These are phyloP conservation scores for Beauveria caledonica DNA, from an alignment of 2,329 filamentous ascomycete species.

Conservation along the genomic window DNA sequence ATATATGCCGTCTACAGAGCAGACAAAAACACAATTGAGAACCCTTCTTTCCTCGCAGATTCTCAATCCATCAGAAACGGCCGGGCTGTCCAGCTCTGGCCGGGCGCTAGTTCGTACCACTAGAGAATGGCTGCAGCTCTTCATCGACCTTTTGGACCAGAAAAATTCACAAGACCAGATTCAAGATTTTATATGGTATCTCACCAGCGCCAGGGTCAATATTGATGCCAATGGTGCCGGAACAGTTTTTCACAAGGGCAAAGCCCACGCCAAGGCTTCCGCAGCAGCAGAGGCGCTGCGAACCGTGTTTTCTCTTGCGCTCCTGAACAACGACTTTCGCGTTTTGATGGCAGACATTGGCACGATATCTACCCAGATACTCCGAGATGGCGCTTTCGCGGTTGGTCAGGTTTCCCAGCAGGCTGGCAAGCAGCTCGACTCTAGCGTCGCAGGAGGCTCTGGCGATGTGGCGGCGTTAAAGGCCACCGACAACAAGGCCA, in stretches of 20 bases:
- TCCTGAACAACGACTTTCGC: slow-evolving; percentile 87
- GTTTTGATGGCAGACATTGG: slow-evolving; percentile 75
- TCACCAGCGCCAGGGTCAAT: slow-evolving; percentile 61
- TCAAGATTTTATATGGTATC: slow-evolving; percentile 85
- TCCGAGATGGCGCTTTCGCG: slow-evolving; percentile 76
- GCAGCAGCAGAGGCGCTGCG: slow-evolving; percentile 67
- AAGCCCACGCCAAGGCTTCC: slow-evolving; percentile 22
- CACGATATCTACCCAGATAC: slow-evolving; percentile 72
- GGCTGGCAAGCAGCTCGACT: slow-evolving; percentile 65
- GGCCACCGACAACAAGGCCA: slow-evolving; percentile 4
- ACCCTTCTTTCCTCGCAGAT: slow-evolving; percentile 70
- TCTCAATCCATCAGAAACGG: slow-evolving; percentile 57
- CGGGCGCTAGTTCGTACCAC: slow-evolving; percentile 62
- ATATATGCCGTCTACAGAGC: slow-evolving; percentile 88
- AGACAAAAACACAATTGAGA: slow-evolving; percentile 70
- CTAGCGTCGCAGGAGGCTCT: slow-evolving; percentile 24
- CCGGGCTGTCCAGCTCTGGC: slow-evolving; percentile 68
- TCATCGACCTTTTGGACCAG: slow-evolving; percentile 72
- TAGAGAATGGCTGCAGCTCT: slow-evolving; percentile 66
- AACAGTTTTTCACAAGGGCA: slow-evolving; percentile 22
- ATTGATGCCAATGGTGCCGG: slow-evolving; percentile 23
- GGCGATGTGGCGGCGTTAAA: slow-evolving; percentile 18
- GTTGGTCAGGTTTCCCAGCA: slow-evolving; percentile 68
- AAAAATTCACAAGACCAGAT: slow-evolving; percentile 83
- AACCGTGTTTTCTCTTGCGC: slow-evolving; percentile 73